Evolutionary conservation across 495 filamentous ascomycete genomes (phyloP), one percentile per base, ranked within the genome.

Genomic region (Glutinoglossum americanum): DNA sequence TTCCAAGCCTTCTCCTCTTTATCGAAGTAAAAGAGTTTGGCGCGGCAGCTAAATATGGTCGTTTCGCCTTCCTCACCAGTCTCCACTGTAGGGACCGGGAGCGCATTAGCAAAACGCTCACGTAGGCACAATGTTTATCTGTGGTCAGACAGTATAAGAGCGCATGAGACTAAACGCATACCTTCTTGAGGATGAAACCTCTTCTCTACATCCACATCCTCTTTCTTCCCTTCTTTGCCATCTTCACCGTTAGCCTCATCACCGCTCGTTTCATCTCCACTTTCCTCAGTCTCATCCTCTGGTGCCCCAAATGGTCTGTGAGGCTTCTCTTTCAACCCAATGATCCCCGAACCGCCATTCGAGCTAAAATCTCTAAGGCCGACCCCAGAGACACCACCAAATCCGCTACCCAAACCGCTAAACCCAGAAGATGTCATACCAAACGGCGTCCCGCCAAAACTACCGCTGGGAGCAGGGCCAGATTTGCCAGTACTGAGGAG

Each of bases 21-120:
- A 32, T 76, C 72, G 62, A 87, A 84, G 49, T 79, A 67, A 69
- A 80, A 95, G 32, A 95, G 75, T 70, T 89, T 93, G 21, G 83
- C 83, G 65, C 74, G 84, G 73, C 63, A 85, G 48, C 63, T 77
- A 68, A 73, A 90, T 67, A 67, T 70, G 13, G 73, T 79, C 39
- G 68, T 65, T 62, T 84, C 81, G 10, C 74, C 71, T 63, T 82
- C 81, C 63, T 95, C 89, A 41, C 81, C 83, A 33, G 83, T 83
- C 63, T 92, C 83, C 37, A 88, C 84, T 73, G 61, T 37, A 25
- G 13, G n/a, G 1, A 58, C 11, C n/a, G 17, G 21, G 57, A 35
- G 3, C n/a, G 1, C n/a, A 27, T 58, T n/a, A 51, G 39, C 17
- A 37, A 27, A 57, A 1, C 13, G 25, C 49, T 45, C 15, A 56